Conservation (phyloP, 1,284 basidiomycete species). For the Pseudozyma thailandica region DNA sequence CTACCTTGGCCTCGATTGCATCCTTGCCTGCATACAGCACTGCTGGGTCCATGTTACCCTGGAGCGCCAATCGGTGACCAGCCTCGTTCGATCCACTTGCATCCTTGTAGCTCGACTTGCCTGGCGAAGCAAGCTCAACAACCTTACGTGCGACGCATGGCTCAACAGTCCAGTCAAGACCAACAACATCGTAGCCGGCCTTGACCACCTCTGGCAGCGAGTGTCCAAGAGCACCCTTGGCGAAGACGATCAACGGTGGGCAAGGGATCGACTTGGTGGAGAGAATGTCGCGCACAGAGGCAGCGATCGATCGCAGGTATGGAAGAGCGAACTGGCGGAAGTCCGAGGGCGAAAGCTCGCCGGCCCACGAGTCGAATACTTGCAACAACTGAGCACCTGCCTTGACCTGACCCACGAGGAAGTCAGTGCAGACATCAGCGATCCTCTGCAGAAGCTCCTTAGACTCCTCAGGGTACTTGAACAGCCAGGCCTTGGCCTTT, state of each 20-base stretch:
- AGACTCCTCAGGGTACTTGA: constrained; percentile 64
- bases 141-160: constrained; percentile 61
- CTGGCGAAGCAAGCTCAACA: constrained; percentile 55
- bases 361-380: constrained; percentile 68
- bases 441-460: constrained; percentile 64
- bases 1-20: constrained; percentile 87
- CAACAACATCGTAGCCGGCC: constrained; percentile 67
- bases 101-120: constrained; percentile 46
- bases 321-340: constrained; percentile 66
- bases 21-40: constrained; percentile 83
- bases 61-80: constrained; percentile 76
- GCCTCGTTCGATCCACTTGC: constrained; percentile 55
- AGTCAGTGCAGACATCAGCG: constrained; percentile 64
- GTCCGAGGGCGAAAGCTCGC: constrained; percentile 66
- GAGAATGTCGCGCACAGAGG: constrained; percentile 61
- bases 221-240: constrained; percentile 65
- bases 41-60: constrained; percentile 92
- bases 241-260: constrained; percentile 66
- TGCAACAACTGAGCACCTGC: constrained; percentile 66
- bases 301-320: constrained; percentile 61
- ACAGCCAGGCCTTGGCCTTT: constrained; percentile 67
- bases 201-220: constrained; percentile 64
- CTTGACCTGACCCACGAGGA: constrained; percentile 65
- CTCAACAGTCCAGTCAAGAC: constrained; percentile 65
- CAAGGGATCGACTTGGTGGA: constrained; percentile 52